Conservation (phyloP, 1,139 yeast species). For the Yamadazyma oceani region DNA sequence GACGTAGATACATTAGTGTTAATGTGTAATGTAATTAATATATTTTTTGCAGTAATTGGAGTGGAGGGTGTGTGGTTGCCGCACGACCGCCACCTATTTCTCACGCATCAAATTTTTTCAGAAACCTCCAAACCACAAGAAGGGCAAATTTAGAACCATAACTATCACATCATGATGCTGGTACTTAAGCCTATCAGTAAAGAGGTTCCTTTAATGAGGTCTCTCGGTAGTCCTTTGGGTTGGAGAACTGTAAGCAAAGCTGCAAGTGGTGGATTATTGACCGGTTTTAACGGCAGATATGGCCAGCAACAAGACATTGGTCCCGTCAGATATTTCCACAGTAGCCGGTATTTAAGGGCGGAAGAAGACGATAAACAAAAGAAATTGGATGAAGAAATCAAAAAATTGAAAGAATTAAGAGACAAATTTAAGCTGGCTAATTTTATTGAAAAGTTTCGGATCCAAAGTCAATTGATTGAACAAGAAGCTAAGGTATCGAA, state of each 20-base stretch:
- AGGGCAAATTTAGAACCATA: neutral
- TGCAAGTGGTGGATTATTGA: too few relatives aligned
- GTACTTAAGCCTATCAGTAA: neutral
- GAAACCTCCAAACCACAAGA: neutral
- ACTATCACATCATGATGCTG: constrained; percentile 1
- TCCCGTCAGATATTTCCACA: constrained; percentile 7
- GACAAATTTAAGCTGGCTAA: constrained; percentile 25
- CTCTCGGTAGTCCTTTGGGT: neutral
- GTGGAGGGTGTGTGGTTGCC: too few relatives aligned
- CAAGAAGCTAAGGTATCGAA: constrained; percentile 27
- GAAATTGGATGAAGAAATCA: constrained; percentile 22
- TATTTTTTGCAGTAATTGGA: too few relatives aligned
- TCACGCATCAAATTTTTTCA: constrained; percentile 1
- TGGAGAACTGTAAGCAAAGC: too few relatives aligned
- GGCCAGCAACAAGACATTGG: too few relatives aligned
- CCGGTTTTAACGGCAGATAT: too few relatives aligned
- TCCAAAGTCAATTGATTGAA: constrained; percentile 24
- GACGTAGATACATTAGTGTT: too few relatives aligned
- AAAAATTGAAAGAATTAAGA: constrained; percentile 23
- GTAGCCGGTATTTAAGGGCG: constrained; percentile 1
- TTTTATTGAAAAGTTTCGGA: constrained; percentile 26
- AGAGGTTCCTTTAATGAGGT: neutral
- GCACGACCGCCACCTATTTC: neutral
- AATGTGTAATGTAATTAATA: too few relatives aligned
- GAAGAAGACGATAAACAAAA: constrained; percentile 7